Percentiles rank a stretch among this genome's conserved stretches.
Evolutionary conservation across 257 asterid species (phyloP).

Genomic region (Orobanche coerulescens): DNA sequence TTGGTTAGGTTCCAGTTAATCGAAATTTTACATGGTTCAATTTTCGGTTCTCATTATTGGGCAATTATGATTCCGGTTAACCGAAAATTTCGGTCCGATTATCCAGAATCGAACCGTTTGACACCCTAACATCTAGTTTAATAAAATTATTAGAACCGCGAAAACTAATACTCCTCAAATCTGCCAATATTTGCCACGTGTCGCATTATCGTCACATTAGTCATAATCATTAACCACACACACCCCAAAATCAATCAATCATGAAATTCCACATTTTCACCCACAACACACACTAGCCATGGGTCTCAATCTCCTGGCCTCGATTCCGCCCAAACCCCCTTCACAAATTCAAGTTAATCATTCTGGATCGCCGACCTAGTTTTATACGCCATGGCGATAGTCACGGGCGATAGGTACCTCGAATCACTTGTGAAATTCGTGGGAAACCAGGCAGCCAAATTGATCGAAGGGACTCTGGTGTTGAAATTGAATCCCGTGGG

Average conservation of each 20-base stretch:
- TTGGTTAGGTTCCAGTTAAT: no score
- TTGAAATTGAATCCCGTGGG: slow-evolving; percentile 89
- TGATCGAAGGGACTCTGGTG: slow-evolving; percentile 72
- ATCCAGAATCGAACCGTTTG: no score
- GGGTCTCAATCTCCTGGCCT: slow-evolving; percentile 31
- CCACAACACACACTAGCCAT: slow-evolving; percentile 28
- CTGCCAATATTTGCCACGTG: slow-evolving; percentile 33
- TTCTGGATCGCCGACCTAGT: slow-evolving; percentile 23
- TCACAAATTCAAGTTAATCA: slow-evolving; percentile 14
- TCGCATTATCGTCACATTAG: slow-evolving; percentile 13
- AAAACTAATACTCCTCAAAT: no score
- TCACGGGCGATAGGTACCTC: slow-evolving; percentile 76
- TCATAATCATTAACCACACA: slow-evolving; percentile 19
- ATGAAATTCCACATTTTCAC: slow-evolving; percentile 30
- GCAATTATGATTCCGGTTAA: no score
- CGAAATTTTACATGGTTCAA: no score
- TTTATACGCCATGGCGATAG: slow-evolving; percentile 47
- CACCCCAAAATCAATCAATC: slow-evolving; percentile 19
- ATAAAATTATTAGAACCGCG: no score
- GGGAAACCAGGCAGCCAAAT: slow-evolving; percentile 58
- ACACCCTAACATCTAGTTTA: no score
- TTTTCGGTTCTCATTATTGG: no score
- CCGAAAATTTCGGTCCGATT: no score
- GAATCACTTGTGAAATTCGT: slow-evolving; percentile 86
- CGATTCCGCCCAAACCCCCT: slow-evolving; percentile 59